Evolutionary conservation across 306 rosid species (phyloP).

Genomic region (Medicago arabica): DNA sequence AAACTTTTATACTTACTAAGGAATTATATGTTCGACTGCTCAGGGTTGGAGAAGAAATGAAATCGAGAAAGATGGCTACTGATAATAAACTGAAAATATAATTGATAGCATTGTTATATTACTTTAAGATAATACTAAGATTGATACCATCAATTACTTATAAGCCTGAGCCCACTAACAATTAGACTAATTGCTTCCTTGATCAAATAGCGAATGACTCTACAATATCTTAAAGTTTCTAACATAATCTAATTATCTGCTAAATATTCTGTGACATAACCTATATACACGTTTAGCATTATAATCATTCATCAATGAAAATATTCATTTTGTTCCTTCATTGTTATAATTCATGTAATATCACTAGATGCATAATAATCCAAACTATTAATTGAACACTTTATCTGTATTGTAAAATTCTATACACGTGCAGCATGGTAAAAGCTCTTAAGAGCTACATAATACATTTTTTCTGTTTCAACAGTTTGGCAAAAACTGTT

Average conservation of each 20-base stretch:
- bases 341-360: background rate
- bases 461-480: too few relatives aligned
- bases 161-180: background rate
- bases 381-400: background rate
- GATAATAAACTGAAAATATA: slow-evolving; percentile 5
- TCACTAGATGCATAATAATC: background rate
- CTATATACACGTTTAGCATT: background rate
- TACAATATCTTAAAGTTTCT: slow-evolving; percentile 13
- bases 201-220: background rate
- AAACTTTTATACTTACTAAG: slow-evolving; percentile 17
- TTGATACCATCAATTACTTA: background rate
- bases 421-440: too few relatives aligned
- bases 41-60: slow-evolving; percentile 15
- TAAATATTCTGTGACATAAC: background rate
- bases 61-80: background rate
- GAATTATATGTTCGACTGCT: background rate
- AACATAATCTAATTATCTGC: background rate
- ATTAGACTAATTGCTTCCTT: slow-evolving; percentile 5
- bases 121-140: background rate
- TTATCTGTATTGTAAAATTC: slow-evolving; percentile 8
- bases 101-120: background rate
- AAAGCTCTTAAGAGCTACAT: too few relatives aligned
- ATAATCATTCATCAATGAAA: slow-evolving; percentile 1
- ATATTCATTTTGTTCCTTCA: background rate
- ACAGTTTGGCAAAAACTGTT: too few relatives aligned